phyloP scores from a whole-genome alignment of 2,329 filamentous ascomycete genomes.

The Neonectria ditissima region DNA sequence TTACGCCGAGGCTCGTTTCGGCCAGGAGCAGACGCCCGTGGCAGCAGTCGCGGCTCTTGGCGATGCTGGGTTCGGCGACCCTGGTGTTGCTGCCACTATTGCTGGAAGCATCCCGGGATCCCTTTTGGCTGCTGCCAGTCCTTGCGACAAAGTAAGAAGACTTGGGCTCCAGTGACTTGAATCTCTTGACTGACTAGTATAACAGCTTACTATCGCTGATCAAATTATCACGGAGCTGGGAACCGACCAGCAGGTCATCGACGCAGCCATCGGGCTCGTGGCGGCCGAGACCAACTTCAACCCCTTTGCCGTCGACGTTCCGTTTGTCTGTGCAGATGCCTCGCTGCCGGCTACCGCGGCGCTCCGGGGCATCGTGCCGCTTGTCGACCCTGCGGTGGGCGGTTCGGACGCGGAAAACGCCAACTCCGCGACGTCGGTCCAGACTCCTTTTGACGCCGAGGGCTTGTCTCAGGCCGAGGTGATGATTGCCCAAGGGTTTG shows the following conservation, averaged over 20 bases:
- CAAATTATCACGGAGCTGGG: conserved; percentile 72
- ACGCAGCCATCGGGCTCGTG: conserved; percentile 72
- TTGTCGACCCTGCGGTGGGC: conserved; percentile 73
- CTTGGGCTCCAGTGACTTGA: not conserved
- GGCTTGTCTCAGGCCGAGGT: conserved; percentile 76
- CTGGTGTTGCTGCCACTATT: conserved; percentile 73
- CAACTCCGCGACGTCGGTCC: conserved; percentile 65
- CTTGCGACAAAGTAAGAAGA: conserved; percentile 69
- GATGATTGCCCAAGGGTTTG: conserved; percentile 71
- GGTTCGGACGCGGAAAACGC: conserved; percentile 70
- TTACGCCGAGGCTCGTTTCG: conserved; percentile 67
- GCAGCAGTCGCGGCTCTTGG: conserved; percentile 63
- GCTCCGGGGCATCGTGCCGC: conserved; percentile 74
- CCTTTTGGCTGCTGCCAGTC: conserved; percentile 73
- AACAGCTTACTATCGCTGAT: conserved; percentile 71
- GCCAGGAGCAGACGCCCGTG: conserved; percentile 72
- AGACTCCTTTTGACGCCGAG: conserved; percentile 66
- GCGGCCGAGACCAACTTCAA: conserved; percentile 81
- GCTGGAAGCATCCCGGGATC: conserved; percentile 71
- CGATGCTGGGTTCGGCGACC: conserved; percentile 60
- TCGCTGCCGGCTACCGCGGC: conserved; percentile 69
- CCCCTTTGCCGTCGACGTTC: conserved; percentile 69
- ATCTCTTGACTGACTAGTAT: conserved; percentile 30
- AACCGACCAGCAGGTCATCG: conserved; percentile 67
- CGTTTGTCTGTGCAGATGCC: conserved; percentile 73